Evolutionary conservation across 148 eudicot species (phyloP), one percentile per base, ranked within the genome.

Genomic region (Chenopodium formosanum): DNA sequence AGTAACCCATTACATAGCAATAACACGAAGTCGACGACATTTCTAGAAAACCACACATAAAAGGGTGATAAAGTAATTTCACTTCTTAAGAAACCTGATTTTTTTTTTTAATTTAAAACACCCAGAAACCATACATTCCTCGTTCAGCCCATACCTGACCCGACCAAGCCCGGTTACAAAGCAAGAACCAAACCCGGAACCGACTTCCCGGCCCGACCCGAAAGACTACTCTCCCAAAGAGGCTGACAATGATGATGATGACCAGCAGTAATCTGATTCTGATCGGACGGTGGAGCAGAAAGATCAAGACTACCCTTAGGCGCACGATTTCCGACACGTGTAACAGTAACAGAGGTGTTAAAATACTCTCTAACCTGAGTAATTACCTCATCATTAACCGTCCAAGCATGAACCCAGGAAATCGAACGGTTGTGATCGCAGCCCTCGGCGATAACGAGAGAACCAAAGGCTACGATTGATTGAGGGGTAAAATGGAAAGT

Each of bases 361-460:
- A 92, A 87, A 48, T 91, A 92, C 82, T 92, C 97, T 1, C 89
- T 73, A 3, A 92, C 91, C 81, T 89, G 92, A 29, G 96, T 88
- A 34, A 92, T 91, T 87, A 91, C 79, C 88, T 94, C 97, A 88
- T 90, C 88, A 27, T 85, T 27, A 60, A 92, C 88, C 63, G 95
- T 90, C 95, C 93, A 92, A n/a, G 94, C 93, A 79, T 91, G 96
- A 4, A 92, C 89, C 96, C 96, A 92, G 14, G 89, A 86, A 79
- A 91, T 91, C 0, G 87, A 82, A 10, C 92, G 88, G 78, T 4
- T 27, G 8, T 27, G 88, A 25, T 92, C 93, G 76, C 88, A 84
- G 62, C 96, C 96, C 70, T 92, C 96, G 20, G 86, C 92, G n/a
- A 92, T 73, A 16, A 92, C 90, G 0, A 84, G 79, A 0, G 90